phyloP scores from a whole-genome alignment of 345 rosid genomes.

The Sonneratia alba region DNA sequence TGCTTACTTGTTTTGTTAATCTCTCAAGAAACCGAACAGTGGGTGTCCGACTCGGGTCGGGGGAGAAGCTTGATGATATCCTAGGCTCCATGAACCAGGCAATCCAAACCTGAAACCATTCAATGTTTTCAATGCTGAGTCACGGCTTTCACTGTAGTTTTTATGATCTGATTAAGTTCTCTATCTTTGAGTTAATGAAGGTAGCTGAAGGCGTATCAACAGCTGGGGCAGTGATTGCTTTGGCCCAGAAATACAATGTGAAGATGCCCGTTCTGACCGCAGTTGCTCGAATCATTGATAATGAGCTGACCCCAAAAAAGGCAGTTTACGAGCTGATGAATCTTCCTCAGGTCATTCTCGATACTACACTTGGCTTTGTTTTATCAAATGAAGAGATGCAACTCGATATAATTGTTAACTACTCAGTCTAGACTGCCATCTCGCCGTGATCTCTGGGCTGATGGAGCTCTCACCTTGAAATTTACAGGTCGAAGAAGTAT shows the following conservation, averaged over 20 bases:
- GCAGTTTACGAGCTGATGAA: slow-evolving; percentile 80
- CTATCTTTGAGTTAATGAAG: slow-evolving; percentile 17
- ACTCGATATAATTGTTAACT: not conserved
- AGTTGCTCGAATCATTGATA: slow-evolving; percentile 80
- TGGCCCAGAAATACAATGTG: slow-evolving; percentile 91
- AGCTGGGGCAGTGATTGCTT: slow-evolving; percentile 87
- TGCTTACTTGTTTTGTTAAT: slow-evolving; percentile 89
- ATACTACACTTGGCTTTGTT: not conserved
- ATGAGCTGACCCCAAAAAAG: slow-evolving; percentile 71
- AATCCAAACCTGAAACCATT: slow-evolving; percentile 6
- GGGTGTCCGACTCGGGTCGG: slow-evolving; percentile 88
- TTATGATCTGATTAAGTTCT: not conserved
- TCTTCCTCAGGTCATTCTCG: slow-evolving; percentile 27
- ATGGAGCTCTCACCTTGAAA: not conserved
- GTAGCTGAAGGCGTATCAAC: slow-evolving; percentile 96
- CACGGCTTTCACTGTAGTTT: no score
- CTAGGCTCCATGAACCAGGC: slow-evolving; percentile 85
- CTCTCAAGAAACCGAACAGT: slow-evolving; percentile 87
- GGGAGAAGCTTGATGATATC: slow-evolving; percentile 81
- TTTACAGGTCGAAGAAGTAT: slow-evolving; percentile 17
- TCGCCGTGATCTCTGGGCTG: not conserved
- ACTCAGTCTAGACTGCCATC: not conserved
- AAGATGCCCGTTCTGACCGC: slow-evolving; percentile 92
- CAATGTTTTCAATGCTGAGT: not conserved
- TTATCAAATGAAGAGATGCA: no score